A percentile compares a stretch with the other conserved stretches of the same genome.
Evolutionary conservation across 139 green algal species (phyloP).

Genomic region (Coelastrella sp.): DNA sequence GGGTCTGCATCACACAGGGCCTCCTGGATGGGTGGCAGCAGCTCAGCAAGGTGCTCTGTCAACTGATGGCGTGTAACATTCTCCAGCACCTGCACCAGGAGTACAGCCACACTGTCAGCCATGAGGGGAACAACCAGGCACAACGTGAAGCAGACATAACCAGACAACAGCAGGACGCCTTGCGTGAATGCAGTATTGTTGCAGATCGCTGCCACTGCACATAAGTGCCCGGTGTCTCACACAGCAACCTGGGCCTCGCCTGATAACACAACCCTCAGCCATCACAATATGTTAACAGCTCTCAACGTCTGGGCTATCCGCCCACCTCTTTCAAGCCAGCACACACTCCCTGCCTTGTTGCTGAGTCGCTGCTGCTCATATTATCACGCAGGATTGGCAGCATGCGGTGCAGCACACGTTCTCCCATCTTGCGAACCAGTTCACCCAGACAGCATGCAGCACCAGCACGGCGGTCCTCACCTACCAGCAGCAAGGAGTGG

Average conservation of each 20-base stretch:
- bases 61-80: constrained; percentile 86
- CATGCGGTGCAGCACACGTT: constrained; percentile 90
- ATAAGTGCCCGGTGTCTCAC: no score
- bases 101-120: no score
- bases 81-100: constrained; percentile 79
- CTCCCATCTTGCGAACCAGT: constrained; percentile 97
- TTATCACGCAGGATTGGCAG: constrained; percentile 91
- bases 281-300: no score
- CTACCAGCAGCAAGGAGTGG: background rate
- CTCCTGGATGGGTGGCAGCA: constrained; percentile 83
- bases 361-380: constrained; percentile 54
- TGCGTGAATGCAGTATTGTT: no score
- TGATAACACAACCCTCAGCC: no score
- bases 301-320: no score
- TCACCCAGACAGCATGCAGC: constrained; percentile 91
- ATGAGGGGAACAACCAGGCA: no score
- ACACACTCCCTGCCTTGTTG: constrained; percentile 76
- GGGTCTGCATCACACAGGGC: constrained; percentile 88
- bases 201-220: no score
- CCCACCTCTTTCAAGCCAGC: constrained; percentile 68
- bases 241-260: no score
- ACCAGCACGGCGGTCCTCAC: constrained; percentile 60
- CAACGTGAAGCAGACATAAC: no score
- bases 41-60: constrained; percentile 81
- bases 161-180: no score